Evolutionary conservation across 495 filamentous ascomycete species (phyloP), one percentile per base, ranked within the genome.

Genomic region (Hypomontagnella submonticulosa): DNA sequence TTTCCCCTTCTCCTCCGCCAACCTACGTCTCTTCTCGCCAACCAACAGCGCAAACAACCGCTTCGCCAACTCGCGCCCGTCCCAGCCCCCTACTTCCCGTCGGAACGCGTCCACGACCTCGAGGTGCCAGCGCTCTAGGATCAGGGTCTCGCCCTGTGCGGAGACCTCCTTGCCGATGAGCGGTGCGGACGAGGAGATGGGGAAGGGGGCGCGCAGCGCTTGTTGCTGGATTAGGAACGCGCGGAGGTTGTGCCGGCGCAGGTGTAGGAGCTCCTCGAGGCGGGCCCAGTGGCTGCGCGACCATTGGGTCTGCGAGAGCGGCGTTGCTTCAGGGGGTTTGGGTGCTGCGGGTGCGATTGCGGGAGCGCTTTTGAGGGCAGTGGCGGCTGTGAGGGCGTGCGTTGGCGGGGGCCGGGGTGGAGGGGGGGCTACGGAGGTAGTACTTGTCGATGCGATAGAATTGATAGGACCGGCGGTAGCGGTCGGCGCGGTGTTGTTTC

Each of bases 41-140:
- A 81, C 71, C 12, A 85, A 27, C n/a, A 84, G 62, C 13, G 80
- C 78, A 69, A 85, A 86, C 16, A 86, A 57, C 42, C 82, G 40
- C 73, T 77, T 82, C 0, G 77, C 81, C 10, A 86, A 71, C 15
- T 60, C 71, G 30, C 53, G 63, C 53, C 77, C 82, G 23, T 79
- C 75, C 83, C 83, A 85, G 15, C 73, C 71, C 7, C 73, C 75
- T 4, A 83, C 76, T 48, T 76, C 71, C 10, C 47, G 67, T 13
- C 68, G 54, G 59, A 83, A 83, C 18, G 79, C 80, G 48, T 81
- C 78, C 15, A 84, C 76, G 40, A 81, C 73, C 37, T 85, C 83
- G 33, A 85, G 66, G 58, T 86, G 83, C 83, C 83, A 85, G 50
- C 69, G 70, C 61, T 83, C 76, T 1, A 86, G 63, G 4, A 70